phyloP scores from a whole-genome alignment of 2,329 filamentous ascomycete genomes.

The Periconia sp. region DNA sequence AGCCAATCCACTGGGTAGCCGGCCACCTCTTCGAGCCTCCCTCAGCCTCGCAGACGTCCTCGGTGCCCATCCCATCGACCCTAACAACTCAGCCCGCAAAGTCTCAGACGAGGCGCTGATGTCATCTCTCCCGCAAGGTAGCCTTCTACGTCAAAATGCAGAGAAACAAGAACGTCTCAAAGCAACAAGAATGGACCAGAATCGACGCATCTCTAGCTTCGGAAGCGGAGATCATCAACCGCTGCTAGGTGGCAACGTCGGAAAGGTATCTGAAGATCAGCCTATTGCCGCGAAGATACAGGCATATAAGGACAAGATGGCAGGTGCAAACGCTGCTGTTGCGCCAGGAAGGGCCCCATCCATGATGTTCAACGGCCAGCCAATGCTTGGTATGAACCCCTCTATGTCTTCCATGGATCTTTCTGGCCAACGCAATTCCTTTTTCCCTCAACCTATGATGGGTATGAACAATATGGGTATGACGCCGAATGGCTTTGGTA shows the following conservation, averaged over 20 bases:
- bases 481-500: slow-evolving; percentile 3
- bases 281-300: slow-evolving; percentile 42
- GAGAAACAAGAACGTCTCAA: slow-evolving; percentile 45
- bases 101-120: slow-evolving; percentile 43
- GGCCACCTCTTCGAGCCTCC: slow-evolving; percentile 47
- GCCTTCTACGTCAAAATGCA: slow-evolving; percentile 49
- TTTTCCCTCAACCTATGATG: slow-evolving; percentile 25
- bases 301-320: slow-evolving; percentile 43
- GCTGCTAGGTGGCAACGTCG: slow-evolving; percentile 27
- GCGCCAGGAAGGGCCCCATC: slow-evolving; percentile 12
- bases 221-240: slow-evolving; percentile 35
- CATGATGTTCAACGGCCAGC: slow-evolving; percentile 19
- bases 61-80: slow-evolving; percentile 57
- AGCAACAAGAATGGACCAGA: slow-evolving; percentile 41
- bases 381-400: slow-evolving; percentile 15
- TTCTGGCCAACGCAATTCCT: slow-evolving; percentile 18
- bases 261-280: slow-evolving; percentile 33
- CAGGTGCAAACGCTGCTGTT: slow-evolving; percentile 19
- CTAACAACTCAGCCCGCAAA: slow-evolving; percentile 40
- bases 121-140: slow-evolving; percentile 45
- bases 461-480: slow-evolving; percentile 26
- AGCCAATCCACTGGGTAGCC: slow-evolving; percentile 25
- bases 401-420: slow-evolving; percentile 19
- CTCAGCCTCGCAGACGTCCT: slow-evolving; percentile 69
- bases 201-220: slow-evolving; percentile 39